Percentiles rank a stretch among this genome's conserved stretches.
phyloP scores from a whole-genome alignment of 352 stramenopile genomes.

The Globisporangium nodosum region DNA sequence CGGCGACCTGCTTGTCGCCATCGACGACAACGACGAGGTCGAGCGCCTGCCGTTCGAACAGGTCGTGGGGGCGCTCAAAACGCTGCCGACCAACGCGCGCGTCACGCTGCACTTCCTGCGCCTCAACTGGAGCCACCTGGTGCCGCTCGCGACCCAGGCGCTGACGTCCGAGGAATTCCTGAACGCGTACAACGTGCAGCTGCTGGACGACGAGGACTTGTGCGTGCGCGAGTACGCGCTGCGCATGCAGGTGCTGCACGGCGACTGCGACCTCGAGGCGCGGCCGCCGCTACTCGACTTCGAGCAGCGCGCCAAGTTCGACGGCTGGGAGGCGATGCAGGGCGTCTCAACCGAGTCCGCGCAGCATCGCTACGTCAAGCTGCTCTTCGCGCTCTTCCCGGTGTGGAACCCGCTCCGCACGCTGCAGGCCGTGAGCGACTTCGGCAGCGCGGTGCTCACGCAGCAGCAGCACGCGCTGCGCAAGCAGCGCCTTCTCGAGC shows the following conservation, averaged over 20 bases:
- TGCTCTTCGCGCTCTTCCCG: constrained; percentile 68
- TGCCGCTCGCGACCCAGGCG: constrained; percentile 42
- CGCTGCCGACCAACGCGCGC: constrained; percentile 29
- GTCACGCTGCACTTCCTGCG: constrained; percentile 58
- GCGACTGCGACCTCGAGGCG: constrained; percentile 53
- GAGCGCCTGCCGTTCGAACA: constrained; percentile 65
- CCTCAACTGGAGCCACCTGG: constrained; percentile 50
- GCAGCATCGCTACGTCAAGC: constrained; percentile 75
- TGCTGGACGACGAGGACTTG: constrained; percentile 55
- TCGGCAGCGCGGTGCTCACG: constrained; percentile 17
- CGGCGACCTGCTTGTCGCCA: constrained; percentile 64
- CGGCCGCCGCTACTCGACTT: constrained; percentile 63
- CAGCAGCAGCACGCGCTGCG: constrained; percentile 19
- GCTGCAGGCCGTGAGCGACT: constrained; percentile 40
- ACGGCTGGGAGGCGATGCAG: constrained; percentile 65
- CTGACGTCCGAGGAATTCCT: constrained; percentile 45
- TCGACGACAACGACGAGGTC: constrained; percentile 51
- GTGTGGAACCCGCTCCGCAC: constrained; percentile 59
- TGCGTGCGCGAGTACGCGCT: constrained; percentile 73
- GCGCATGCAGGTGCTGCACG: constrained; percentile 68
- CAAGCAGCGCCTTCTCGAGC: constrained; percentile 14
- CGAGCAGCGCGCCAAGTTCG: constrained; percentile 68
- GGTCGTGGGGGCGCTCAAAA: constrained; percentile 60
- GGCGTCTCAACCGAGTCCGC: constrained; percentile 33
- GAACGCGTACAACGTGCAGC: constrained; percentile 34